Evolutionary conservation across 2,329 filamentous ascomycete genomes (phyloP), one percentile per base, ranked within the genome.

Genomic region (Sporothrix brasiliensis): DNA sequence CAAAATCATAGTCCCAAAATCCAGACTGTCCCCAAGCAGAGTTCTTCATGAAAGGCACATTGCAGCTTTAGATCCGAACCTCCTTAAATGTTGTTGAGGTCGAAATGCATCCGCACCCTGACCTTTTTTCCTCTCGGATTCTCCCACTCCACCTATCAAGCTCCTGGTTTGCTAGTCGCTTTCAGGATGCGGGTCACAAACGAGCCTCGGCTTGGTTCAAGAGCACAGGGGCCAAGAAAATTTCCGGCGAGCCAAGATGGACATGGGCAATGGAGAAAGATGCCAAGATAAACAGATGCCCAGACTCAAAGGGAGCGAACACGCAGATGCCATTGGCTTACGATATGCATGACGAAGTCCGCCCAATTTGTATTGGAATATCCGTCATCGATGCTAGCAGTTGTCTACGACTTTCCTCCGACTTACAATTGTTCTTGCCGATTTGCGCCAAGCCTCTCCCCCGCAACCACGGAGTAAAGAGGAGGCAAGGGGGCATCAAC

Each of bases 171-270:
- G 21, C n/a, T 27, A 10, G 30, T 13, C 11, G 24, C 56, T 61
- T 63, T 27, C 7, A 63, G 41, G 58, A 47, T 21, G 58, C 58
- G 58, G 58, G 58, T 47, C 39, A 16, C 11, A 19, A 16, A 19
- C n/a, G 58, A 27, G 58, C 58, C 58, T 63, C 58, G 58, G 58
- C 39, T 63, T n/a, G 44, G 58, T 13, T 27, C 41, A 24, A n/a
- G 39, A 61, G 39, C 58, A 61, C n/a, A 47, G 27, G 44, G 58
- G 58, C 58, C 58, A 61, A 61, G 58, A 61, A 61, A 61, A 21
- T 27, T n/a, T 39, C 58, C 39, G 21, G 27, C 58, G 24, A 63
- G 58, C 58, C 58, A 63, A 63, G 39, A 54, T 30, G 11, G 5
- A 54, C 11, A 16, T 27, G 47, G 52, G 14, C 52, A 30, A 9